Base-by-base conservation (phyloP, 2,329 filamentous ascomycete species). In the Stagonosporopsis rhizophila region DNA sequence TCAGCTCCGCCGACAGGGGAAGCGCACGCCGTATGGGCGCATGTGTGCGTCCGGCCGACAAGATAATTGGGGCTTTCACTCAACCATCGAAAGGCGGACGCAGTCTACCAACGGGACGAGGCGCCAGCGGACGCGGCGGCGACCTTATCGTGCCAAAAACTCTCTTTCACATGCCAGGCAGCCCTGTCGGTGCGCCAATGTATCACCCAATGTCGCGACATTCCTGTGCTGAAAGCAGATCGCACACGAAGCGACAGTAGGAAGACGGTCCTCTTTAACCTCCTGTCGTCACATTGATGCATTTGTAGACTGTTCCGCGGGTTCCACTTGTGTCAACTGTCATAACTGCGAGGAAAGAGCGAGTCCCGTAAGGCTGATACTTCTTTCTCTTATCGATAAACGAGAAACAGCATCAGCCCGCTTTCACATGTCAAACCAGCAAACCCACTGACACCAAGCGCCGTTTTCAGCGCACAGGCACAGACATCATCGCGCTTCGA, bases 101-200 rank as follows among this genome's bases (percentile, higher is more conserved):
- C 39, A 27, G 34, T 44, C 44, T 54, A 42, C 62, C 50, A 53
- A 59, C 55, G 42, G 44, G 28, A 53, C 40, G 51, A 56, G 42
- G 49, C 54, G 54, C 54, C 54, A 48, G 44, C 40, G 40, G 44
- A 50, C 45, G 37, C 50, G 39, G 62, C 52, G 61, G 53, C 40
- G 56, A 56, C 52, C 51, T 61, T 58, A 64, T 64, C 59, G 47
- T 58, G 40, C 53, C 61, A 63, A 63, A 61, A 49, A 58, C 61
- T 47, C 42, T 23, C 59, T 69, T 65, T 69, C 66, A 69, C 66
- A 69, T 69, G 66, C 58, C 59, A 66, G 54, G 46, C 52, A 28
- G 47, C 57, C 57, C 39, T 59, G 56, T 47, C 52, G 44, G 52
- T 52, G 48, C 60, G 40, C 59, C 52, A 62, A 60, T 56, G 54